These are phyloP conservation scores for Orbilia quercus DNA, from an alignment of 2,329 filamentous ascomycete species.

Conservation along the genomic window DNA sequence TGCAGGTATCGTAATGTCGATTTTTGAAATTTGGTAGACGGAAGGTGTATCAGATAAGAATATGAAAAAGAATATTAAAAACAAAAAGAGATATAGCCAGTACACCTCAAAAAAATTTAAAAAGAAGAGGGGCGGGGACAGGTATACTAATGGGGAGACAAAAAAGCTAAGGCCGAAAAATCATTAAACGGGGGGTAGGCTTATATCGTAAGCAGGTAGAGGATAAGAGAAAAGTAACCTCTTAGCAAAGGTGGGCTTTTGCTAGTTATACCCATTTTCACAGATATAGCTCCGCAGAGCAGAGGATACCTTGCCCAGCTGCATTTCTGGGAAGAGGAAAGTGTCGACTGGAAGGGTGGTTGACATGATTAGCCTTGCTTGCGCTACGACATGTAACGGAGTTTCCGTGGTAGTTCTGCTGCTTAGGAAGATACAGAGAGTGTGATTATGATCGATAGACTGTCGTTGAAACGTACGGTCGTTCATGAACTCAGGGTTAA, in stretches of 20 bases:
- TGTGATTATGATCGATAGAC: too few species aligned
- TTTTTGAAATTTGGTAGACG: too few species aligned
- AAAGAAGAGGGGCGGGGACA: neutral
- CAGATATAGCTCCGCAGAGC: neutral
- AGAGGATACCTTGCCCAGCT: neutral
- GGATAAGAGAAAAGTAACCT: neutral
- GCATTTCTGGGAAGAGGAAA: too few species aligned
- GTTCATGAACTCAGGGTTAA: too few species aligned
- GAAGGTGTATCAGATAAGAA: too few species aligned
- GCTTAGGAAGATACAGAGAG: too few species aligned
- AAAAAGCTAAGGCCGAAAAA: neutral
- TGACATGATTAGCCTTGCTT: neutral
- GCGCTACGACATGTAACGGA: neutral
- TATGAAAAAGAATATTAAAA: neutral
- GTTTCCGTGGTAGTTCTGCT: neutral
- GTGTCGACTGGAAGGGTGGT: neutral
- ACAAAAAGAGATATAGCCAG: conserved; percentile 15
- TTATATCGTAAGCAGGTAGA: too few species aligned
- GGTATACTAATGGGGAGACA: too few species aligned
- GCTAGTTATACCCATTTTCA: neutral
- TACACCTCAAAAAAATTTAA: conserved; percentile 6
- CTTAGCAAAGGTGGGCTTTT: neutral
- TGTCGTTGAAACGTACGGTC: too few species aligned
- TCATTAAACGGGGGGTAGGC: neutral
- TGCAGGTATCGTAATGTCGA: too few species aligned